Percentiles rank a stretch among this genome's conserved stretches.
phyloP scores from a whole-genome alignment of 768 basidiomycete genomes.

The Amanita rubescens region DNA sequence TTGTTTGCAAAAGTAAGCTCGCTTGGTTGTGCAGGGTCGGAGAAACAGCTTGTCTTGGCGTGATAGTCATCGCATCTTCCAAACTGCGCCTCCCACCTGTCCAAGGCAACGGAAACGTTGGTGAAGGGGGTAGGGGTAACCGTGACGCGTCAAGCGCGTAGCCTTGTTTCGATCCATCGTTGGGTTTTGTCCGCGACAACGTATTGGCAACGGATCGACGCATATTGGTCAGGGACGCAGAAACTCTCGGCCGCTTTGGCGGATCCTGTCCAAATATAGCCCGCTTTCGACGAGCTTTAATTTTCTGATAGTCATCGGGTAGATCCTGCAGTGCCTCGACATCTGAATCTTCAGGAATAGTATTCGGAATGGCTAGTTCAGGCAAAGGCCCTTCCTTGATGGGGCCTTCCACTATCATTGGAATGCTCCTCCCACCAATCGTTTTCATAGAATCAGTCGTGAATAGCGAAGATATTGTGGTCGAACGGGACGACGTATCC shows the following conservation, averaged over 20 bases:
- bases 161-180: constrained; percentile 11
- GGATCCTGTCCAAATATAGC: constrained; percentile 3
- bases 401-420: constrained; percentile 32
- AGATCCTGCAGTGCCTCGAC: neutral
- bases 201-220: constrained; percentile 38
- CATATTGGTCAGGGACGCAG: constrained; percentile 35
- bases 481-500: neutral
- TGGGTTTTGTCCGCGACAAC: constrained; percentile 18
- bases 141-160: constrained; percentile 23
- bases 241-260: constrained; percentile 21
- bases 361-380: constrained; percentile 3
- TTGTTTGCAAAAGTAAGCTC: constrained; percentile 47
- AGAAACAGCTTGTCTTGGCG: constrained; percentile 34
- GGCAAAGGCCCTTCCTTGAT: constrained; percentile 19
- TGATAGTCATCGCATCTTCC: constrained; percentile 3
- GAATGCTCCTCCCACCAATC: constrained; percentile 15
- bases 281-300: neutral
- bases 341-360: neutral
- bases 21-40: constrained; percentile 55
- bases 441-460: constrained; percentile 10
- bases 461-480: neutral
- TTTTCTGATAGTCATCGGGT: neutral
- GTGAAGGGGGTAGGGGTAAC: constrained; percentile 28
- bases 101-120: constrained; percentile 16
- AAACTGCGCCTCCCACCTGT: neutral